phyloP scores from a whole-genome alignment of 768 basidiomycete genomes.

The Leccinum rimulosum region DNA sequence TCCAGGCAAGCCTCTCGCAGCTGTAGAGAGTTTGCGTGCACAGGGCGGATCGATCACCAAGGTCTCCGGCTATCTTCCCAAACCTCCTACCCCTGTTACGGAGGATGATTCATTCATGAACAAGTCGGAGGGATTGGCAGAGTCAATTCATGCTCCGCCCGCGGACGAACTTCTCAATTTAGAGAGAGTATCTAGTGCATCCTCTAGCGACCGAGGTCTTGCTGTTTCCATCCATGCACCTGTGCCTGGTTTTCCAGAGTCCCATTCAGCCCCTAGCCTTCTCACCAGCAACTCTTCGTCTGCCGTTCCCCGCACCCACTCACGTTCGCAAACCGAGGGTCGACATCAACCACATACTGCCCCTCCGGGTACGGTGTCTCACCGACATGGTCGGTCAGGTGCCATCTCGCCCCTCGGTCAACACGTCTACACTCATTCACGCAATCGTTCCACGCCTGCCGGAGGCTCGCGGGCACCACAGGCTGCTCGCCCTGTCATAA shows the following conservation, averaged over 20 bases:
- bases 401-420: slow-evolving; percentile 43
- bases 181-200: slow-evolving; percentile 16
- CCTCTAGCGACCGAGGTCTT: slow-evolving; percentile 37
- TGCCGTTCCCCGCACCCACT: slow-evolving; percentile 38
- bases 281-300: slow-evolving; percentile 33
- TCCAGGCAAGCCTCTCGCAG: slow-evolving; percentile 43
- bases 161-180: slow-evolving; percentile 15
- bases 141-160: slow-evolving; percentile 27
- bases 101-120: slow-evolving; percentile 16
- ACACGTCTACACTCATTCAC: slow-evolving; percentile 37
- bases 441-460: slow-evolving; percentile 64
- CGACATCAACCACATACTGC: slow-evolving; percentile 34
- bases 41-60: slow-evolving; percentile 15
- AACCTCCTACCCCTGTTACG: slow-evolving; percentile 1
- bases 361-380: slow-evolving; percentile 20
- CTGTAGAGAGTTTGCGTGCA: slow-evolving; percentile 16
- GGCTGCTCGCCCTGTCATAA: slow-evolving; percentile 63
- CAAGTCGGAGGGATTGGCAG: slow-evolving; percentile 22
- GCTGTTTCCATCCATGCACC: slow-evolving; percentile 60
- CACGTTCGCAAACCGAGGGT: slow-evolving; percentile 57
- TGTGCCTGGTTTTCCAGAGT: slow-evolving; percentile 35
- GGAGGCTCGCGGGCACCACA: slow-evolving; percentile 43
- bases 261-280: slow-evolving; percentile 35
- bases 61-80: slow-evolving; percentile 14
- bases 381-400: slow-evolving; percentile 42